Evolutionary conservation across 2,329 filamentous ascomycete genomes (phyloP), one percentile per base, ranked within the genome.

Genomic region (Chrysoporthe austroafricana): DNA sequence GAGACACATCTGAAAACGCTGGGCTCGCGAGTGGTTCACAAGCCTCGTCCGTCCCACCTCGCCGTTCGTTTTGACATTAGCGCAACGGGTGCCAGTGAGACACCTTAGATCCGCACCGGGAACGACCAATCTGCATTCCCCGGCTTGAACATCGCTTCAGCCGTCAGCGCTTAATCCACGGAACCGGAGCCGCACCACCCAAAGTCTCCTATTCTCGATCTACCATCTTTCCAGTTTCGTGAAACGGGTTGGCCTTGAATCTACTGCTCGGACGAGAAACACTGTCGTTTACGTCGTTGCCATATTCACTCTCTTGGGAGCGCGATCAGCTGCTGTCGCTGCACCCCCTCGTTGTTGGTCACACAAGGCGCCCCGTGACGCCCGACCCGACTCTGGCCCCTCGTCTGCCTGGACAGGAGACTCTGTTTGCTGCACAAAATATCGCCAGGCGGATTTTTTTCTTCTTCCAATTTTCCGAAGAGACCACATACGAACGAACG

Each of bases 131-230:
- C 11, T 63, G 26, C 62, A 54, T 63, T 26, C 21, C 36, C 48
- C 62, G 13, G 18, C 36, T 39, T 32, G 32, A 58, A 58, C 56
- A 58, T 58, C 34, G 56, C n/a, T 36, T 9, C 13, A 39, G 11
- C 52, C 44, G 52, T 21, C 62, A 57, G 62, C 62, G 62, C 62
- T 64, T 64, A 64, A 58, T 32, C 21, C 8, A 46, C 39, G 36
- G 36, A 14, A 26, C 36, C 32, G 43, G 39, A 59, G 34, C 14
- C 6, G 9, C 54, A 58, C n/a, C 32, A 14, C 32, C 4, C 32
- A 36, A n/a, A 36, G 9, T 58, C 54, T 44, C 26, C 39, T 21
- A 34, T 3, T 5, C 18, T 13, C 32, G 14, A 18, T 26, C 52
- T 32, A n/a, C n/a, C 59, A 44, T 42, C 21, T 63, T 26, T 8